These are phyloP conservation scores for Daphne laureola DNA, from an alignment of 441 rosid species.

Conservation along the genomic window DNA sequence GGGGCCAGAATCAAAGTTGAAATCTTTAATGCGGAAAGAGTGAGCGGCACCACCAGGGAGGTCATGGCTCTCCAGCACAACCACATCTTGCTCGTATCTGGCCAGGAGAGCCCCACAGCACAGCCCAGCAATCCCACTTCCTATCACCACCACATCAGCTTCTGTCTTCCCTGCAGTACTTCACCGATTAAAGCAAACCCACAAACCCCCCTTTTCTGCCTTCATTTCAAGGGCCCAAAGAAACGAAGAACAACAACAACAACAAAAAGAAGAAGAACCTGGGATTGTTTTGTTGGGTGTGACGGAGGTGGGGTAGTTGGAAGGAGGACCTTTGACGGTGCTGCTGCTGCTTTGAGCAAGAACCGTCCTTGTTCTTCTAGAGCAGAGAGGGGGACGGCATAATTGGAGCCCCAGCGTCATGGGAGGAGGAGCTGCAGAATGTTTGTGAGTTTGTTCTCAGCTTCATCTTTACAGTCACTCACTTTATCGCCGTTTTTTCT, in stretches of 20 bases:
- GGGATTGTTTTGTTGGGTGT: conserved; percentile 29
- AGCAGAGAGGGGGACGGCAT: conserved; percentile 10
- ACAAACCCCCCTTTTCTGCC: background rate
- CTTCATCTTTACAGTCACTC: too few species aligned
- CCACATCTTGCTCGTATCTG: conserved; percentile 70
- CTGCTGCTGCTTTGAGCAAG: conserved; percentile 33
- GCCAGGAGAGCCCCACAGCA: conserved; percentile 87
- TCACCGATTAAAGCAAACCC: background rate
- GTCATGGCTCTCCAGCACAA: conserved; percentile 83
- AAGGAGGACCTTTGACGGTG: conserved; percentile 20
- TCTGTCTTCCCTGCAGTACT: conserved; percentile 60
- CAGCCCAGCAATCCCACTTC: conserved; percentile 84
- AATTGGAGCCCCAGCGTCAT: conserved; percentile 21
- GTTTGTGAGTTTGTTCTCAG: background rate
- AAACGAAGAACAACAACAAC: too few species aligned
- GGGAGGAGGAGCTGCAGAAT: background rate
- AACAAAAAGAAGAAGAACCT: conserved; percentile 29
- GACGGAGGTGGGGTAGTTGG: conserved; percentile 33
- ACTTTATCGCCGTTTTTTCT: conserved; percentile 1
- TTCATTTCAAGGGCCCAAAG: background rate
- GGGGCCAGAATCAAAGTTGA: conserved; percentile 86
- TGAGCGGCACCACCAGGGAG: conserved; percentile 86
- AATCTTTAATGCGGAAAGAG: conserved; percentile 70
- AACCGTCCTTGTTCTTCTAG: conserved; percentile 20
- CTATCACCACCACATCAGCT: conserved; percentile 83